These are phyloP conservation scores for Penicillium concentricum DNA, from an alignment of 2,329 filamentous ascomycete species.

Conservation along the genomic window DNA sequence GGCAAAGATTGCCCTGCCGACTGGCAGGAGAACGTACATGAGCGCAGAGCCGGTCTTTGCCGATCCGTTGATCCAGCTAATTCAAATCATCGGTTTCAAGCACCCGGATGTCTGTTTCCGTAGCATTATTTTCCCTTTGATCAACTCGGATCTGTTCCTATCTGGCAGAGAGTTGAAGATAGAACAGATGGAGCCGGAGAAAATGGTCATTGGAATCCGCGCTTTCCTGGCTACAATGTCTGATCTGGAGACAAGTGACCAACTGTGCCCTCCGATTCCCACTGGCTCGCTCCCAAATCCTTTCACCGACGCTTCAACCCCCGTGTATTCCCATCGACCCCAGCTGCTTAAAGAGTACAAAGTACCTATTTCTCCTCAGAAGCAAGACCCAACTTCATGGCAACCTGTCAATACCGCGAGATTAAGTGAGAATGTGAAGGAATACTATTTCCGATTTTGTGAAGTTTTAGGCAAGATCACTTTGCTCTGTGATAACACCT, in stretches of 20 bases:
- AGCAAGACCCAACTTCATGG: conserved; percentile 32
- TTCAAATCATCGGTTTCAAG: conserved; percentile 90
- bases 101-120: conserved; percentile 92
- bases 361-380: conserved; percentile 25
- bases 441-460: conserved; percentile 88
- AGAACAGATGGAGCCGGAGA: conserved; percentile 91
- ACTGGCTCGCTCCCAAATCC: conserved; percentile 52
- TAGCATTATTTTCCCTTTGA: conserved; percentile 87
- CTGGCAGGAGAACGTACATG: conserved; percentile 74
- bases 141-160: conserved; percentile 87
- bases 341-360: conserved; percentile 40
- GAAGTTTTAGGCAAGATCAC: conserved; percentile 95
- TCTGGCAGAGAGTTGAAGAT: conserved; percentile 76
- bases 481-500: conserved; percentile 93
- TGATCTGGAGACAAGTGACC: conserved; percentile 82
- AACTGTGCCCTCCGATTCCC: conserved; percentile 78
- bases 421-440: conserved; percentile 73
- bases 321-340: conserved; percentile 36
- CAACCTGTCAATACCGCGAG: conserved; percentile 58
- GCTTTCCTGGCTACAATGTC: conserved; percentile 91
- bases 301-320: conserved; percentile 38
- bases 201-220: conserved; percentile 94
- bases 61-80: conserved; percentile 88
- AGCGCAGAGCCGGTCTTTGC: conserved; percentile 80
- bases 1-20: conserved; percentile 76